Conservation (phyloP, 2,329 filamentous ascomycete genomes). For the Xylaria digitata region DNA sequence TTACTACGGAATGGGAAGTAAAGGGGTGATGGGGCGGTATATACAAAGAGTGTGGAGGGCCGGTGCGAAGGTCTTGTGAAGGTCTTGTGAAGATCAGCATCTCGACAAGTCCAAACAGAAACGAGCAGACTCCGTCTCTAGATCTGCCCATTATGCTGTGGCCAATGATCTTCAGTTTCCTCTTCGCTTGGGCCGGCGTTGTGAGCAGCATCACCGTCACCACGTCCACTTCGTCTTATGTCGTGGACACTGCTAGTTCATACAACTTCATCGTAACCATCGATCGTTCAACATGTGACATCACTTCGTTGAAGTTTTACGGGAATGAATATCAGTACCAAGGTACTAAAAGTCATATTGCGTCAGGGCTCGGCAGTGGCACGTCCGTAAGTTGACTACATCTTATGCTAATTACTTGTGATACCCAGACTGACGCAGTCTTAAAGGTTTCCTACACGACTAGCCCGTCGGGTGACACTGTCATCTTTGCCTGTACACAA, state of each 20-base stretch:
- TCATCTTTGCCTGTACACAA: constrained; percentile 65
- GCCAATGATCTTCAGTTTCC: constrained; percentile 35
- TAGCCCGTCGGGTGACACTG: constrained; percentile 57
- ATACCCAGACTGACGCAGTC: constrained; percentile 54
- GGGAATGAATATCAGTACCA: constrained; percentile 63
- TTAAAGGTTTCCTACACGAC: constrained; percentile 36
- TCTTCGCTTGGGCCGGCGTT: constrained; percentile 43
- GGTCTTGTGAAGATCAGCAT: constrained; percentile 23
- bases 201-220: constrained; percentile 46
- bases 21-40: constrained; percentile 15
- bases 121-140: constrained; percentile 20
- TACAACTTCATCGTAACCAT: constrained; percentile 48
- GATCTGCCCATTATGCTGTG: constrained; percentile 37
- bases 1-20: constrained; percentile 14
- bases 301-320: constrained; percentile 63
- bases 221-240: constrained; percentile 41
- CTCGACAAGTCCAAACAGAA: constrained; percentile 7
- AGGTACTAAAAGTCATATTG: constrained; percentile 61
- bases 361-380: constrained; percentile 61
- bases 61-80: constrained; percentile 8
- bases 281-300: constrained; percentile 59
- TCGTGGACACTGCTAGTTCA: constrained; percentile 45
- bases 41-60: constrained; percentile 30
- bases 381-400: constrained; percentile 46
- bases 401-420: constrained; percentile 50